Evolutionary conservation across 2,329 filamentous ascomycete genomes (phyloP), one percentile per base, ranked within the genome.

Genomic region (Diaporthe sp.): DNA sequence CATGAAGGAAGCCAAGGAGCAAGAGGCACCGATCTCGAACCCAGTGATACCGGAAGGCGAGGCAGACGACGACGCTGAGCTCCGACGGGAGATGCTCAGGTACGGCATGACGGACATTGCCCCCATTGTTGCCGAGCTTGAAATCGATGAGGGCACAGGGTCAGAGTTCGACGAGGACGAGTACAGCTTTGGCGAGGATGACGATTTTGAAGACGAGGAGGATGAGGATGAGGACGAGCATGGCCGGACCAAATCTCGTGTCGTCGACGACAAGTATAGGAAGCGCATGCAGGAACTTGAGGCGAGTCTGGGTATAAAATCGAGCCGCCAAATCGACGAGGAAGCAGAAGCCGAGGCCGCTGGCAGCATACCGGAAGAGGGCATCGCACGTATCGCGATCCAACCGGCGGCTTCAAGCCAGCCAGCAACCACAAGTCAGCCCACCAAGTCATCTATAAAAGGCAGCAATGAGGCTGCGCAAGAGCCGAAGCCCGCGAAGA

Each of bases 41-140:
- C 81, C 86, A 42, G 85, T 95, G 17, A 89, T 94, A 20, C 94
- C 95, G 2, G 89, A 92, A 1, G 90, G 94, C 71, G 97, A 99
- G 80, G 91, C 93, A 0, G 87, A 90, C 17, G 95, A 98, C 78
- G 96, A 98, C 77, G 94, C 95, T 5, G 90, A 90, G 44, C 84
- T 98, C 34, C 92, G 97, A 8, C 91, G 93, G 75, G 93, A 98
- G 81, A 98, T 99, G 96, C 88, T 98, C 10, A 90, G 94, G 77
- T 99, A 98, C 82, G 93, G 94, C 77, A 89, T 98, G 84, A 93
- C 93, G 60, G 96, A 98, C 83, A 93, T 99, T 75, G 95, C 95
- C 5, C 92, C 95, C 51, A 94, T 99, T 3, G 97, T 99, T 22
- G 97, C 97, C 22, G 95, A 98, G 84, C 90, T 99, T 61, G 91